These are phyloP conservation scores for Suillus placidus DNA, from an alignment of 768 basidiomycete genomes.

Conservation along the genomic window DNA sequence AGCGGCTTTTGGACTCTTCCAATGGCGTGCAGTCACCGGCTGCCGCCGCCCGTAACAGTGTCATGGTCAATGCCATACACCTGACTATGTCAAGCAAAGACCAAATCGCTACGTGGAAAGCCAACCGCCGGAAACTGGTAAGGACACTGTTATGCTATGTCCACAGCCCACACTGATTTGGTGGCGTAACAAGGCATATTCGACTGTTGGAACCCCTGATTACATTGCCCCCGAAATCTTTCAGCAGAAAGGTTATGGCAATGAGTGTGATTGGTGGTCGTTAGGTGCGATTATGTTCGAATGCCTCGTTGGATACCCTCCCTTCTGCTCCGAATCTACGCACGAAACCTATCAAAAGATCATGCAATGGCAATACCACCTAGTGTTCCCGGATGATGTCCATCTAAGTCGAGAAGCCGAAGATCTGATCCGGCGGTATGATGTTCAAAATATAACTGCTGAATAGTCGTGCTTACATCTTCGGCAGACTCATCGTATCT, in stretches of 20 bases:
- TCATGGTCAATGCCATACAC: slow-evolving; percentile 97
- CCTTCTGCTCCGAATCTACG: slow-evolving; percentile 94
- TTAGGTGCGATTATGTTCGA: slow-evolving; percentile 99
- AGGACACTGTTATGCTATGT: slow-evolving; percentile 22
- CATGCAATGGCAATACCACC: slow-evolving; percentile 87
- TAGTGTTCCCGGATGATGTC: slow-evolving; percentile 92
- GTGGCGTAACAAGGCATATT: slow-evolving; percentile 71
- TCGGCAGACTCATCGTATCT: slow-evolving; percentile 75
- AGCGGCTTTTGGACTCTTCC: slow-evolving; percentile 77
- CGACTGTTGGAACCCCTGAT: slow-evolving; percentile 96
- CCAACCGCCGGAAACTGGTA: slow-evolving; percentile 93
- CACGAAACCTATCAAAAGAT: slow-evolving; percentile 99
- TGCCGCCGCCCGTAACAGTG: slow-evolving; percentile 77
- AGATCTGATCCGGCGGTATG: slow-evolving; percentile 81
- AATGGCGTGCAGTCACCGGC: slow-evolving; percentile 45
- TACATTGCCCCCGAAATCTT: slow-evolving; percentile 98
- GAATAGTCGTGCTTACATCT: not conserved
- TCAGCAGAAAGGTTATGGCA: slow-evolving; percentile 94
- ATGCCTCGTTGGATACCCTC: slow-evolving; percentile 95
- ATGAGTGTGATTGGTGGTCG: slow-evolving; percentile 99
- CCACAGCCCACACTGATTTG: slow-evolving; percentile 1
- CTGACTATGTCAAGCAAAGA: slow-evolving; percentile 93
- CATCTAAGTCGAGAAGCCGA: slow-evolving; percentile 90
- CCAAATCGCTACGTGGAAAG: slow-evolving; percentile 98
- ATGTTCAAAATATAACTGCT: slow-evolving; percentile 2